Evolutionary conservation across 1,284 basidiomycete species (phyloP).

Genomic region (Phellopilus nigrolimitatus): DNA sequence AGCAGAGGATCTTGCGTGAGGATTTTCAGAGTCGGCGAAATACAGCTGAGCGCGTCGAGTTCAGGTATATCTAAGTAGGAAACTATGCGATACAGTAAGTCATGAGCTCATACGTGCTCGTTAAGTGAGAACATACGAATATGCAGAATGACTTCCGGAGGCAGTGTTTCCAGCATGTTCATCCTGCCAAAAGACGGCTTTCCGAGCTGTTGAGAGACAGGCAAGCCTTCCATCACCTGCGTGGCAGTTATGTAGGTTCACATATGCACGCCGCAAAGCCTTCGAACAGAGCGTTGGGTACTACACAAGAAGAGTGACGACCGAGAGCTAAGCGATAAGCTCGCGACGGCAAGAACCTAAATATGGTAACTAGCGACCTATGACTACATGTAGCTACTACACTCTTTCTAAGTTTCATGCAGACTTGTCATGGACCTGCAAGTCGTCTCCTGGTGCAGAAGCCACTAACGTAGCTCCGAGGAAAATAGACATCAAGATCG

Average conservation of each 20-base stretch:
- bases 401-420: no score
- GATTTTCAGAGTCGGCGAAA: slow-evolving; percentile 40
- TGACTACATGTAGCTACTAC: no score
- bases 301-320: neutral
- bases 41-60: slow-evolving; percentile 45
- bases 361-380: no score
- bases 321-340: neutral
- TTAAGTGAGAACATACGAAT: slow-evolving; percentile 11
- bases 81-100: slow-evolving; percentile 35
- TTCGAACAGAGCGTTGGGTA: neutral
- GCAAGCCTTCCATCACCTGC: no score
- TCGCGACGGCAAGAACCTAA: neutral
- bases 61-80: slow-evolving; percentile 70
- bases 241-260: no score
- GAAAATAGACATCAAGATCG: slow-evolving; percentile 37
- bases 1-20: slow-evolving; percentile 57
- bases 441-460: no score
- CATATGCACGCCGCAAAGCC: no score
- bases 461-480: no score
- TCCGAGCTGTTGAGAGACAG: no score
- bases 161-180: slow-evolving; percentile 10
- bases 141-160: slow-evolving; percentile 18
- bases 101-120: neutral
- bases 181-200: neutral
- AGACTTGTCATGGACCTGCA: no score